A percentile compares a stretch with the other conserved stretches of the same genome.
Evolutionary conservation across 2,329 filamentous ascomycete genomes (phyloP).

Genomic region (Talaromyces sp.): DNA sequence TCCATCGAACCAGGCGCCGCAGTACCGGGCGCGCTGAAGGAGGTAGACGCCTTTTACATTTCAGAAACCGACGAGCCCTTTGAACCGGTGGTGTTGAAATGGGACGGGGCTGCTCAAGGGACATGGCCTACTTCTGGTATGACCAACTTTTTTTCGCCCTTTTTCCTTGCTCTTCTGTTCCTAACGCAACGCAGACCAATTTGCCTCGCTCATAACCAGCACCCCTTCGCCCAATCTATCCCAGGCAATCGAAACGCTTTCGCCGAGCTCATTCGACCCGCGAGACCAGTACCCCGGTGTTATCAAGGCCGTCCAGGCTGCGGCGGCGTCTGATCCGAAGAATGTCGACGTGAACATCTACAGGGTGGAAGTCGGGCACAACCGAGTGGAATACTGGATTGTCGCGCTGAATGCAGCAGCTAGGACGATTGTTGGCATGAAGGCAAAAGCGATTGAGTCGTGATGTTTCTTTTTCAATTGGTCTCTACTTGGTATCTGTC

Average conservation of each 20-base stretch:
- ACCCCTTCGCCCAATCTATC: conserved; percentile 25
- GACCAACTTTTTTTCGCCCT: conserved; percentile 8
- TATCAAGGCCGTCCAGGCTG: conserved; percentile 51
- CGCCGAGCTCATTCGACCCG: conserved; percentile 68
- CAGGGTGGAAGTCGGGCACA: conserved; percentile 57
- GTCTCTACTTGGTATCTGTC: not conserved
- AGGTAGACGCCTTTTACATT: conserved; percentile 62
- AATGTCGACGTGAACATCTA: conserved; percentile 69
- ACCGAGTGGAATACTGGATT: conserved; percentile 75
- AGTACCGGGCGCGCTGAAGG: conserved; percentile 58
- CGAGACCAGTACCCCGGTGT: conserved; percentile 59
- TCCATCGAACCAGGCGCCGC: conserved; percentile 45
- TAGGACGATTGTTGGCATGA: conserved; percentile 67
- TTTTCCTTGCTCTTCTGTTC: not conserved
- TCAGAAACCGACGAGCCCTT: conserved; percentile 87
- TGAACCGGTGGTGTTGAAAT: conserved; percentile 66
- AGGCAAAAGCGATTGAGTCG: conserved; percentile 72
- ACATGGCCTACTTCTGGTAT: conserved; percentile 32
- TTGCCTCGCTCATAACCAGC: conserved; percentile 58
- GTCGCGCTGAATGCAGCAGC: conserved; percentile 58
- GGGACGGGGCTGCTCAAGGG: conserved; percentile 33
- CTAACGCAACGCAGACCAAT: conserved; percentile 51
- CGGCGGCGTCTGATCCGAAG: conserved; percentile 22
- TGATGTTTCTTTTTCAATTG: conserved; percentile 24
- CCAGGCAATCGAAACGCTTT: conserved; percentile 55